phyloP scores from a whole-genome alignment of 495 filamentous ascomycete species.

The Glutinoglossum americanum region DNA sequence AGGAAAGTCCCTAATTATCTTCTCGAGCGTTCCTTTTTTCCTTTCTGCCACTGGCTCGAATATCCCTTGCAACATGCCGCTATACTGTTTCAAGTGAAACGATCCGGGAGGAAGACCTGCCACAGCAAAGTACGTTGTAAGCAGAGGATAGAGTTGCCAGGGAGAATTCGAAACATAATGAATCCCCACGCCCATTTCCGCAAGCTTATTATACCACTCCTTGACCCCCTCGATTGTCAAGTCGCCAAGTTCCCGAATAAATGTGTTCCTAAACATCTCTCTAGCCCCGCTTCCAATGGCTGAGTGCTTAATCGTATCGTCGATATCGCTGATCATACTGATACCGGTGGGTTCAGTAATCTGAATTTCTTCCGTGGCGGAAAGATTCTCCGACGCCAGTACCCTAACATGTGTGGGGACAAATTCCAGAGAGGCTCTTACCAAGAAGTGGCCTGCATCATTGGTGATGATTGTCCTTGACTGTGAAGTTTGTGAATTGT shows the following conservation, averaged over 20 bases:
- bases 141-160: conserved; percentile 84
- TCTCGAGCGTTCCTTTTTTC: conserved; percentile 72
- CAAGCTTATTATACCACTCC: conserved; percentile 67
- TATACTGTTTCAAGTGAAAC: conserved; percentile 88
- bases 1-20: conserved; percentile 74
- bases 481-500: conserved; percentile 54
- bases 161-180: conserved; percentile 91
- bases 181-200: conserved; percentile 58
- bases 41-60: conserved; percentile 93
- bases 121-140: conserved; percentile 59
- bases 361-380: conserved; percentile 48
- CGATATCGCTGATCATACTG: conserved; percentile 90
- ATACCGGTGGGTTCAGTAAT: conserved; percentile 64
- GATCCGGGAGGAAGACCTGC: conserved; percentile 70
- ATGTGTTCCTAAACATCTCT: conserved; percentile 90
- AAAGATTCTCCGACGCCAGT: conserved; percentile 68
- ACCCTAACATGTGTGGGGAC: conserved; percentile 75
- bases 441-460: conserved; percentile 64
- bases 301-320: conserved; percentile 94
- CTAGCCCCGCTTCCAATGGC: conserved; percentile 67
- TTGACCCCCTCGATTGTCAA: conserved; percentile 66
- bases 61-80: conserved; percentile 87
- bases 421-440: conserved; percentile 64
- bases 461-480: conserved; percentile 64
- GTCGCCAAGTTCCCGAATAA: conserved; percentile 65